Evolutionary conservation across 768 basidiomycete genomes (phyloP).

Genomic region (Xerocomellus dryophilus): DNA sequence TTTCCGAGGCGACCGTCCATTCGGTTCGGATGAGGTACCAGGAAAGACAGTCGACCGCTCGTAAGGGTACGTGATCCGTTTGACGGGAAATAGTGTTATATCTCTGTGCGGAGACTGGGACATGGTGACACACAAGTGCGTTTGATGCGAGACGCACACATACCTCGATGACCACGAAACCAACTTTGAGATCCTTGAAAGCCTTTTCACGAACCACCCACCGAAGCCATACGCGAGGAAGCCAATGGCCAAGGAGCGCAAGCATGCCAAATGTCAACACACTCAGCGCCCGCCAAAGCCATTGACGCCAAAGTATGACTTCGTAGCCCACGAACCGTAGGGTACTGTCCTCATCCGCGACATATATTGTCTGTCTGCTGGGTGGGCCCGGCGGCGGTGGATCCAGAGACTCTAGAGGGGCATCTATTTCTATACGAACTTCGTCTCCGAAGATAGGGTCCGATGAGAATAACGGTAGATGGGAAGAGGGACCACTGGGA

Average conservation of each 20-base stretch:
- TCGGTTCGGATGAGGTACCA: constrained; percentile 27
- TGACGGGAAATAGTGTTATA: constrained; percentile 71
- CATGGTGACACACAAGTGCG: constrained; percentile 22
- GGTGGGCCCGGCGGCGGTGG: constrained; percentile 81
- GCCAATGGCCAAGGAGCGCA: constrained; percentile 87
- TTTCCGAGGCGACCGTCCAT: constrained; percentile 24
- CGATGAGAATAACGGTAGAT: constrained; percentile 63
- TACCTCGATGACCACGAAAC: constrained; percentile 90
- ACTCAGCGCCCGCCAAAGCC: constrained; percentile 71
- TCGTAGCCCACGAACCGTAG: constrained; percentile 88
- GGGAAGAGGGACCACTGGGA: constrained; percentile 40
- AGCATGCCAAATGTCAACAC: constrained; percentile 68
- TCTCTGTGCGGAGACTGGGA: constrained; percentile 80
- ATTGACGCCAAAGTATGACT: constrained; percentile 54
- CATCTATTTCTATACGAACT: constrained; percentile 78
- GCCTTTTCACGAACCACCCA: constrained; percentile 83
- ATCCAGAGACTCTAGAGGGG: constrained; percentile 54
- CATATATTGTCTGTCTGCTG: constrained; percentile 79
- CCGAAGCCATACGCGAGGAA: constrained; percentile 86
- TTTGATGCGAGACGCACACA: constrained; percentile 22
- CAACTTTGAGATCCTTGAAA: constrained; percentile 66
- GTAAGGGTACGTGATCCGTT: constrained; percentile 69
- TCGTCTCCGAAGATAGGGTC: constrained; percentile 85
- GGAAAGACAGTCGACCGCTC: constrained; percentile 80
- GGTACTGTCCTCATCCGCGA: constrained; percentile 86